Conservation (phyloP, 768 basidiomycete species). For the Russula emetica region DNA sequence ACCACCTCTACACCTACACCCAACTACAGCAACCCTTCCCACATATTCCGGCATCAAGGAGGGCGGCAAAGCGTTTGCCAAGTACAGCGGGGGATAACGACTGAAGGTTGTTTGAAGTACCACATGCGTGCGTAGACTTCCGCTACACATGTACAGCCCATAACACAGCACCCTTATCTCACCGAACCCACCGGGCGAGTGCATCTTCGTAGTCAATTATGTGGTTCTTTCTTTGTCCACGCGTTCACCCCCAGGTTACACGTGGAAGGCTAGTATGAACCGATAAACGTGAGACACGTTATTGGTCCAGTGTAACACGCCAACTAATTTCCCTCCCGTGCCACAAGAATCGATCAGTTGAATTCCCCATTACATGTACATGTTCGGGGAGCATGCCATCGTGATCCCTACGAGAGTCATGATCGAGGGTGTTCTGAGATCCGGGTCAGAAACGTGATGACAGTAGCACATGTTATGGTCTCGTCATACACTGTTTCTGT, state of each 20-base stretch:
- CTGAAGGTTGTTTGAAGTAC: not conserved
- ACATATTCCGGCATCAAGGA: no score
- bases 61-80: no score
- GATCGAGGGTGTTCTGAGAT: not conserved
- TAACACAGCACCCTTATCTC: not conserved
- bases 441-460: not conserved
- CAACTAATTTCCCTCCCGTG: not conserved
- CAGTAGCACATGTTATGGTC: not conserved
- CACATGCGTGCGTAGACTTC: not conserved
- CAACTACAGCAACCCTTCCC: no score
- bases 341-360: not conserved
- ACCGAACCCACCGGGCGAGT: not conserved
- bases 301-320: not conserved
- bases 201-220: not conserved
- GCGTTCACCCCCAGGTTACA: not conserved
- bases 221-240: not conserved
- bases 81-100: not conserved
- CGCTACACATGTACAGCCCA: not conserved
- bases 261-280: not conserved
- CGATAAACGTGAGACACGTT: not conserved
- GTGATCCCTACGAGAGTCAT: not conserved
- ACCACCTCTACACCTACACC: no score
- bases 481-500: not conserved
- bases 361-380: not conserved
- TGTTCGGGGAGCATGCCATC: not conserved